phyloP scores from a whole-genome alignment of 2,329 filamentous ascomycete genomes.

The Hypocreales sp. region DNA sequence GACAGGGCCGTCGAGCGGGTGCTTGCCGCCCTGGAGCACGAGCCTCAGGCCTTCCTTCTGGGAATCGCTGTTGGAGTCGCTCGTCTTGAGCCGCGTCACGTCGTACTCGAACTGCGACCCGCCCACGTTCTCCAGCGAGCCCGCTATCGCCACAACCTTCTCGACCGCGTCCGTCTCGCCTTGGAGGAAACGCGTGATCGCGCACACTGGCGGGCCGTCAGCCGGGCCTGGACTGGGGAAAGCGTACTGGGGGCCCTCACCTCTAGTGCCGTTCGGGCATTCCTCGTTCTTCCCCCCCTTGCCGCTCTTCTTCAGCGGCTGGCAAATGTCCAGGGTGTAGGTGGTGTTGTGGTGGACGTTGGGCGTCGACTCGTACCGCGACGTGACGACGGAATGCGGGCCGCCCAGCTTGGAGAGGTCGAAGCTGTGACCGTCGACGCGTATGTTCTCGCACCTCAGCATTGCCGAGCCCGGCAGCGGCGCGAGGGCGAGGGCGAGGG shows the following conservation, averaged over 20 bases:
- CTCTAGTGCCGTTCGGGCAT: constrained; percentile 55
- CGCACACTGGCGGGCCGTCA: constrained; percentile 45
- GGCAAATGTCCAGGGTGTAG: constrained; percentile 68
- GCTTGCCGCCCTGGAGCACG: constrained; percentile 46
- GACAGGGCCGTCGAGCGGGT: constrained; percentile 31
- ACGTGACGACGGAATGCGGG: constrained; percentile 52
- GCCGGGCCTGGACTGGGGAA: neutral
- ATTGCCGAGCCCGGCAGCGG: constrained; percentile 26
- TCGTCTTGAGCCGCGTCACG: constrained; percentile 48
- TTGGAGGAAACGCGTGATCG: constrained; percentile 44
- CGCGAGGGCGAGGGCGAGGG: constrained; percentile 21
- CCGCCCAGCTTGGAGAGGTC: constrained; percentile 49
- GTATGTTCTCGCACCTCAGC: constrained; percentile 47
- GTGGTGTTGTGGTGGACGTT: constrained; percentile 51
- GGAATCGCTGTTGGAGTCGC: constrained; percentile 46
- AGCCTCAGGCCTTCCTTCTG: constrained; percentile 58
- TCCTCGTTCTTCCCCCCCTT: constrained; percentile 37
- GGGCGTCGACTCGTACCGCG: constrained; percentile 33
- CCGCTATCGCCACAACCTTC: constrained; percentile 58
- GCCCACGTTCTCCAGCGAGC: constrained; percentile 44
- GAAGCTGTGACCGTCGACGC: constrained; percentile 43
- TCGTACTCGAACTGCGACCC: constrained; percentile 48
- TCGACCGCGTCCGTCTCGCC: constrained; percentile 32
- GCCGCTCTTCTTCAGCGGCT: constrained; percentile 45
- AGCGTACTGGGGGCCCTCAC: constrained; percentile 23